Base-by-base conservation (phyloP, 202 grass and related monocot genomes). In the Brachypodium distachyon region DNA sequence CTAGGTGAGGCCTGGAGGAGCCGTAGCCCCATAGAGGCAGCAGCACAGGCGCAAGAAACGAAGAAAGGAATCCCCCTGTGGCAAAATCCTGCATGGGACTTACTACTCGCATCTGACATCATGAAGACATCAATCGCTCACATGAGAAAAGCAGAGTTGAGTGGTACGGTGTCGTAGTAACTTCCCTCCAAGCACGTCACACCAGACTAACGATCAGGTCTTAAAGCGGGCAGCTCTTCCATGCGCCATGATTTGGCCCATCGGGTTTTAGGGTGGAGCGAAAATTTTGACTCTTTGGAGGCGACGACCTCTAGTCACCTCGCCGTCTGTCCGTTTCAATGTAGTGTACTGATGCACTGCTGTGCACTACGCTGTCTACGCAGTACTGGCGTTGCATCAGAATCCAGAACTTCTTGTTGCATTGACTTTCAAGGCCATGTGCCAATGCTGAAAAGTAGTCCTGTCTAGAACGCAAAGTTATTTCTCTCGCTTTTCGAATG, bases 111-210 rank as follows among this genome's bases (percentile, higher is more conserved):
- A 26, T 55, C 65, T 56, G 71, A 86, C 56, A 48, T 65, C 78
- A 77, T 64, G 63, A 65, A 72, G 37, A 19, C 84, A 82, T 63
- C 65, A 82, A 82, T 86, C 84, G 61, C 55, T 86, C 84, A 57
- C 37, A 77, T 3, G 49, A 49, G 42, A 49, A 31, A 53, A 36
- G 42, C 4, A 51, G 61, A 8, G 12, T n/a, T n/a, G 47, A 28
- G 18, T 16, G 36, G 48, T 26, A 26, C 22, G 38, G 13, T 41
- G n/a, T n/a, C n/a, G 34, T 64, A 41, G 62, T 43, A 66, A 26
- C 74, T 57, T 73, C 69, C 33, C 31, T 3, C 23, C 10, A 39
- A 37, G 72, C 63, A 77, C 4, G 54, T 76, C 72, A 44, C 42
- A 86, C 44, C 84, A 61, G 52, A 81, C 64, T 71, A 27, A 47